These are phyloP conservation scores for Coemansia sp. DNA, from an alignment of 192 early-diverging fungal species.

Conservation along the genomic window DNA sequence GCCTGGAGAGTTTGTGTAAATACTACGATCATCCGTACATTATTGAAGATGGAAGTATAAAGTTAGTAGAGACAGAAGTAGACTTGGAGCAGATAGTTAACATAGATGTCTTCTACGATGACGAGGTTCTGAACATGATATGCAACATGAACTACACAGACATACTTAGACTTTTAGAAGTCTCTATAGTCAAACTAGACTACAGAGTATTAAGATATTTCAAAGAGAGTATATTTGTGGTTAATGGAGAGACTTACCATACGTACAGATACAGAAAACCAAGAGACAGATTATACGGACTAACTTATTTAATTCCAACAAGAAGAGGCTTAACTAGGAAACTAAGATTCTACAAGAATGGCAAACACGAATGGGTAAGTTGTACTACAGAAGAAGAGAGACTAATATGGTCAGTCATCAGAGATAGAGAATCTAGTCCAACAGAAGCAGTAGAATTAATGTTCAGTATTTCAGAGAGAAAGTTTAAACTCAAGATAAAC, in stretches of 20 bases:
- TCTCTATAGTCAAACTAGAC: neutral
- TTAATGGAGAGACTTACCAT: constrained; percentile 3
- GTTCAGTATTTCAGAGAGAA: constrained; percentile 11
- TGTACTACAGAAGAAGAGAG: constrained; percentile 2
- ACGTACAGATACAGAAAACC: constrained; percentile 15
- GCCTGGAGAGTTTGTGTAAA: neutral
- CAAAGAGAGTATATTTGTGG: neutral
- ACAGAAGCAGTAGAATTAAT: constrained; percentile 7
- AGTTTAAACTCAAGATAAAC: constrained; percentile 11
- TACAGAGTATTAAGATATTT: neutral
- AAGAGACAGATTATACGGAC: constrained; percentile 6
- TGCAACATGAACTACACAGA: neutral
- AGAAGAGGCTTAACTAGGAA: constrained; percentile 5
- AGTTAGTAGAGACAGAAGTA: neutral
- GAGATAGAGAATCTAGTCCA: neutral
- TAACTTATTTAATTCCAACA: constrained; percentile 7
- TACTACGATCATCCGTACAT: neutral
- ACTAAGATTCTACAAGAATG: constrained; percentile 8
- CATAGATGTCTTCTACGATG: too few relatives aligned
- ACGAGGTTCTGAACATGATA: too few relatives aligned
- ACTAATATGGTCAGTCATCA: too few relatives aligned
- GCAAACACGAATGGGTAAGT: constrained; percentile 7
- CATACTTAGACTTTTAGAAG: neutral
- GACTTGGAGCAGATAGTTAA: constrained; percentile 1
- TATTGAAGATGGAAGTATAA: neutral